Percentiles rank a stretch among this genome's conserved stretches.
Conservation (phyloP, 139 green algal species). For the Micractinium sp. region DNA sequence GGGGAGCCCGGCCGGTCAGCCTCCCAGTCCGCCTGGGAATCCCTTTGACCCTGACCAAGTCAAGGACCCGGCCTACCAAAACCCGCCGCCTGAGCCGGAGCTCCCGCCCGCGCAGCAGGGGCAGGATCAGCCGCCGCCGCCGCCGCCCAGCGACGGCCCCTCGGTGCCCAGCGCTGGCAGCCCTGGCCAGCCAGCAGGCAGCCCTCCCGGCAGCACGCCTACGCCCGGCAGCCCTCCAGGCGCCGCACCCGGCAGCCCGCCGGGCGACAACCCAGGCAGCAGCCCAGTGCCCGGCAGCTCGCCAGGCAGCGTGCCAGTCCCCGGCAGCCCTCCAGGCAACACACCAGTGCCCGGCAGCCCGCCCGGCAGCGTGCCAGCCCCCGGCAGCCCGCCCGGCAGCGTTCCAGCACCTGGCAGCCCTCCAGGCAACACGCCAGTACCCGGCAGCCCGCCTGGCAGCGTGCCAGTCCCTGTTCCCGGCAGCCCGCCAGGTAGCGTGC, state of each 20-base stretch:
- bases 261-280: not conserved
- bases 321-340: not conserved
- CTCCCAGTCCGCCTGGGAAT: too few relatives aligned
- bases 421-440: not conserved
- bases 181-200: too few relatives aligned
- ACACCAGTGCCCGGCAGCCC: not conserved
- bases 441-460: not conserved
- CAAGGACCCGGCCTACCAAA: not conserved
- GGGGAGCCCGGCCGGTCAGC: too few relatives aligned
- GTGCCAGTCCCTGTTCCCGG: not conserved
- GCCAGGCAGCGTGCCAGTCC: not conserved
- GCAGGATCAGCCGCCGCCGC: not conserved
- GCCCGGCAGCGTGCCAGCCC: not conserved
- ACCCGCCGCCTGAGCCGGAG: slow-evolving; percentile 11
- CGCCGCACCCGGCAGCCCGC: not conserved
- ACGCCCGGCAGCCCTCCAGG: too few relatives aligned
- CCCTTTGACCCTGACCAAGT: slow-evolving; percentile 1
- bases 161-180: too few relatives aligned
- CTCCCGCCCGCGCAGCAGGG: not conserved
- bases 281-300: not conserved
- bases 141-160: not conserved
- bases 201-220: not conserved
- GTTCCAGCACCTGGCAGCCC: not conserved
- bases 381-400: not conserved
- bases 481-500: not conserved